These are phyloP conservation scores for Fusarium stilboides DNA, from an alignment of 2,329 filamentous ascomycete species.

Conservation along the genomic window DNA sequence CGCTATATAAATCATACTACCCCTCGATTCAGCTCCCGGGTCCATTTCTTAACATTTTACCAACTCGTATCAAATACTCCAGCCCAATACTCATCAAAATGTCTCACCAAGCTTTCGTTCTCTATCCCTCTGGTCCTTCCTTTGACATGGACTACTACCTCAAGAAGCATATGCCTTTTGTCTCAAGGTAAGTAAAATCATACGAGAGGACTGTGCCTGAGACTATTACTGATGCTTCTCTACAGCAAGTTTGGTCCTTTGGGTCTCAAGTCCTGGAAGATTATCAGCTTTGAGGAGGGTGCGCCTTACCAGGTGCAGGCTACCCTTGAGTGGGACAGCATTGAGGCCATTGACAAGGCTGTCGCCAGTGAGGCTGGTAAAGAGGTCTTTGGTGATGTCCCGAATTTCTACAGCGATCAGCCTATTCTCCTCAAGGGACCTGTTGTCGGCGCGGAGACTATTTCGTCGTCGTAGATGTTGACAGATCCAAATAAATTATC, in stretches of 20 bases:
- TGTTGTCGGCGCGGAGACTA: slow-evolving; percentile 20
- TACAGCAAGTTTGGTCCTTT: slow-evolving; percentile 38
- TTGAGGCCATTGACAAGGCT: slow-evolving; percentile 41
- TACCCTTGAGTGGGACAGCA: slow-evolving; percentile 41
- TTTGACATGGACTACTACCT: slow-evolving; percentile 50
- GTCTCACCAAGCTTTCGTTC: slow-evolving; percentile 46
- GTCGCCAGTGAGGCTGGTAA: slow-evolving; percentile 8
- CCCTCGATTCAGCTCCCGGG: slow-evolving; percentile 27
- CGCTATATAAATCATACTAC: slow-evolving; percentile 18
- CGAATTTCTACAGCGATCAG: slow-evolving; percentile 34
- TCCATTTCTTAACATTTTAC: not conserved
- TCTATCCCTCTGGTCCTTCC: slow-evolving; percentile 48
- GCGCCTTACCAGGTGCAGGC: slow-evolving; percentile 47
- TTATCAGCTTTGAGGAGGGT: slow-evolving; percentile 38
- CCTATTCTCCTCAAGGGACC: slow-evolving; percentile 46
- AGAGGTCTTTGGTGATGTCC: slow-evolving; percentile 46
- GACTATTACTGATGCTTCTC: not conserved
- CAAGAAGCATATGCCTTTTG: slow-evolving; percentile 49
- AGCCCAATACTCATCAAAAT: slow-evolving; percentile 22
- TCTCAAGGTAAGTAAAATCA: slow-evolving; percentile 35
- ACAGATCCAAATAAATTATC: not conserved
- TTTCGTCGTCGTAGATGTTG: slow-evolving; percentile 13
- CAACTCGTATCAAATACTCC: not conserved
- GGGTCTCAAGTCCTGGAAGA: slow-evolving; percentile 45
- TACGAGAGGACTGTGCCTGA: not conserved